phyloP scores from a whole-genome alignment of 495 filamentous ascomycete species.

The Cetradonia linearis region DNA sequence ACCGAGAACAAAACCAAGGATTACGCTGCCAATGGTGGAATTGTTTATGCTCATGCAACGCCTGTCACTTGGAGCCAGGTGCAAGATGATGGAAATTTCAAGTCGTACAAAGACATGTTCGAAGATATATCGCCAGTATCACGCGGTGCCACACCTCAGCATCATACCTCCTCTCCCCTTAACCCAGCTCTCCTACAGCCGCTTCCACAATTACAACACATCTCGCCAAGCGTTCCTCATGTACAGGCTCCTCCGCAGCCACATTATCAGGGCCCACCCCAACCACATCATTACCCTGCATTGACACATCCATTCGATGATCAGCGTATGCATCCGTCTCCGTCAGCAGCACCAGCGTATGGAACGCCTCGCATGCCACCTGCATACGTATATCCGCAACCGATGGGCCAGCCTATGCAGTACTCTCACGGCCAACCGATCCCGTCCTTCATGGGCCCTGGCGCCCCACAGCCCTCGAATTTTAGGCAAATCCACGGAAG shows the following conservation, averaged over 20 bases:
- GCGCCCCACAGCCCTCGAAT: conserved; percentile 40
- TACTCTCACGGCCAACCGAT: conserved; percentile 63
- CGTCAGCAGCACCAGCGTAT: conserved; percentile 63
- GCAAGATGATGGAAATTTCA: conserved; percentile 47
- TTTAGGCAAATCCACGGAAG: conserved; percentile 42
- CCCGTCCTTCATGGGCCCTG: conserved; percentile 60
- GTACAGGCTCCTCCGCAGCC: conserved; percentile 54
- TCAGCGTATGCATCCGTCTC: conserved; percentile 77
- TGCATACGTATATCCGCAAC: conserved; percentile 56
- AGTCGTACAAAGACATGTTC: conserved; percentile 67
- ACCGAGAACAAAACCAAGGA: conserved; percentile 39
- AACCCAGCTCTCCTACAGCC: conserved; percentile 62
- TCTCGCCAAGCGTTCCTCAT: conserved; percentile 27
- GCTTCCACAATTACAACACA: conserved; percentile 48
- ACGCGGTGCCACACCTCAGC: conserved; percentile 55
- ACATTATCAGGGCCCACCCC: conserved; percentile 55
- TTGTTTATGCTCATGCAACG: conserved; percentile 68
- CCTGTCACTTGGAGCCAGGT: conserved; percentile 62
- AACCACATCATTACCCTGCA: conserved; percentile 51
- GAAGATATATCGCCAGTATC: conserved; percentile 47
- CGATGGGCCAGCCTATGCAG: conserved; percentile 57
- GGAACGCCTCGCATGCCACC: conserved; percentile 69
- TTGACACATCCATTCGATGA: conserved; percentile 62
- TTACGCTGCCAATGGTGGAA: conserved; percentile 55
- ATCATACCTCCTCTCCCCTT: conserved; percentile 39